These are phyloP conservation scores for Thelonectria rubi DNA, from an alignment of 2,329 filamentous ascomycete genomes.

Conservation along the genomic window DNA sequence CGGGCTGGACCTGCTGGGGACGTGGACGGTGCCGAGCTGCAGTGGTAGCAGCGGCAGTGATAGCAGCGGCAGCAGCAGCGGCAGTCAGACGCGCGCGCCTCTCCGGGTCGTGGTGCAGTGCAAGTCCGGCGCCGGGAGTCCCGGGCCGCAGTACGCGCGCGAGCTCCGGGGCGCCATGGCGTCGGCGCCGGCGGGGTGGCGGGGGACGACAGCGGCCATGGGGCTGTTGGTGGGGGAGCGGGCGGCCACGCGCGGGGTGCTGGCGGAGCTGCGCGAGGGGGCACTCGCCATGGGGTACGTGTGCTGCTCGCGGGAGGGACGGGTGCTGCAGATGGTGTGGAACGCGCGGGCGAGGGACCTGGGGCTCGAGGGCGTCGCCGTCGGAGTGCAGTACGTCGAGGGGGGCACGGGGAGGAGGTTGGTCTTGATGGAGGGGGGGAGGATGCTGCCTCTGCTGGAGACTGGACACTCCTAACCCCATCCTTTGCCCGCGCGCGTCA, in stretches of 20 bases:
- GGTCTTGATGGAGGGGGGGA: slow-evolving; percentile 62
- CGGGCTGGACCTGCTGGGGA: slow-evolving; percentile 79
- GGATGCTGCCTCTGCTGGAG: slow-evolving; percentile 44
- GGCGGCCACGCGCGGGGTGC: slow-evolving; percentile 79
- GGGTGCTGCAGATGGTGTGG: slow-evolving; percentile 75
- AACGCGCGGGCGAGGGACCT: slow-evolving; percentile 70
- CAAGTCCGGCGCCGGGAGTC: slow-evolving; percentile 66
- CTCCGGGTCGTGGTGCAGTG: slow-evolving; percentile 72
- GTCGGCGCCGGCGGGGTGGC: slow-evolving; percentile 78
- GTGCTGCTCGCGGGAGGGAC: slow-evolving; percentile 66
- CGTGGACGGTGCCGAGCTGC: slow-evolving; percentile 65
- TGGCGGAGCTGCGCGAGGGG: slow-evolving; percentile 69
- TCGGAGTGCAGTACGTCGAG: slow-evolving; percentile 55
- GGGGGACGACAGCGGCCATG: slow-evolving; percentile 66
- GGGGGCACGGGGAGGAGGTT: slow-evolving; percentile 50
- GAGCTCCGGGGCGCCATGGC: slow-evolving; percentile 83
- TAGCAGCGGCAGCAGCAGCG: slow-evolving; percentile 51
- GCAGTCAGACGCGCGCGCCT: too few relatives aligned
- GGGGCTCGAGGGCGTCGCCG: slow-evolving; percentile 68
- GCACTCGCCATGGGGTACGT: slow-evolving; percentile 74
- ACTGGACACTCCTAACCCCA: background rate
- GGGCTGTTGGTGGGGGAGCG: slow-evolving; percentile 75
- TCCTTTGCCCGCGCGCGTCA: background rate
- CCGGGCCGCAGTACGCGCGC: slow-evolving; percentile 70
- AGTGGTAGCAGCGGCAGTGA: slow-evolving; percentile 47